Evolutionary conservation across 1,284 basidiomycete species (phyloP), one percentile per base, ranked within the genome.

Genomic region (Sparassis latifolia): DNA sequence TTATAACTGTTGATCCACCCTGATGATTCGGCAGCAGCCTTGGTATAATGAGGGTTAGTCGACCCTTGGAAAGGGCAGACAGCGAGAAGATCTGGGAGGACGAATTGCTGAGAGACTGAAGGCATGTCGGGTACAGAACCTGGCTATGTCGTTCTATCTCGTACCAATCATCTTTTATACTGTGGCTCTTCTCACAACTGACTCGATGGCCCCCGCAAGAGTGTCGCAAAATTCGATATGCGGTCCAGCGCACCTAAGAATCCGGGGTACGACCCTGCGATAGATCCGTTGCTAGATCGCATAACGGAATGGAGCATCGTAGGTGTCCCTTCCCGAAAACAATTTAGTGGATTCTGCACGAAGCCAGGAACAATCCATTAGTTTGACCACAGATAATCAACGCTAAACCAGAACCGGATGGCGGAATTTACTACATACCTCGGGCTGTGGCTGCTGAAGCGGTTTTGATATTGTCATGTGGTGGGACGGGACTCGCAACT

Each of bases 1-100:
- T 80, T 69, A 67, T 78, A 82, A 55, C 72, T 71, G 61, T 81
- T 79, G 56, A 84, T 72, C 84, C 85, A 86, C 32, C 75, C 75
- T 4, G 76, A 72, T 29, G 82, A 84, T 55, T 80, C 79, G 2
- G 72, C 72, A 10, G 75, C 75, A 39, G 76, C 81, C 52, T 72
- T 69, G 47, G 69, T 67, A 62, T 82, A 82, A 65, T 82, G 69
- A 38, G 80, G 77, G 57, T 78, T 85, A 27, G 68, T 69, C 1
- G 67, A 62, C 7, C 61, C 64, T 50, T 70, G 65, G 49, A 82
- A 63, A 29, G 77, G 73, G 55, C 78, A 82, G 45, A 72, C 61
- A 32, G 73, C 56, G 44, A 77, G 63, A 46, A 84, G 74, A 62
- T 84, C 78, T 9, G 82, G 82, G 52, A 85, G 75, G 49, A 66